Conservation (phyloP, 495 filamentous ascomycete genomes). For the Talaromyces adpressus region DNA sequence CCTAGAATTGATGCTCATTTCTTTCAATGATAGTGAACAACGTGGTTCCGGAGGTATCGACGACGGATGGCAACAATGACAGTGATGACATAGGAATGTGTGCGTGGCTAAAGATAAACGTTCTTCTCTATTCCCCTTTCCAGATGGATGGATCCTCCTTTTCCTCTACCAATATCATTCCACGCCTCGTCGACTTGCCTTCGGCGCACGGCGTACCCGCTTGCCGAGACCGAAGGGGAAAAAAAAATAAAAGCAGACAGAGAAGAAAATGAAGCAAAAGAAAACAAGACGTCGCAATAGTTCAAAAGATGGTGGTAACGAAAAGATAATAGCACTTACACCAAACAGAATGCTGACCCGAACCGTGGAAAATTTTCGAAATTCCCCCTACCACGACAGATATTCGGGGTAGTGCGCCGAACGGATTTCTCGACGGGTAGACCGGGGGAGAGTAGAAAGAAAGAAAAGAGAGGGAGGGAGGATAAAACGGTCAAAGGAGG, state of each 20-base stretch:
- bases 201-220: background rate
- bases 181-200: background rate
- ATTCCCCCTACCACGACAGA: conserved; percentile 5
- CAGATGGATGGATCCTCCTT: background rate
- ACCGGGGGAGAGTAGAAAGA: conserved; percentile 7
- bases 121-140: background rate
- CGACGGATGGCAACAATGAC: conserved; percentile 3
- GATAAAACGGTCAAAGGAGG: conserved; percentile 1
- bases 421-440: conserved; percentile 4
- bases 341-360: background rate
- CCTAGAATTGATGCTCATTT: background rate
- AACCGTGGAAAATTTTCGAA: conserved; percentile 6
- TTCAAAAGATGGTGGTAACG: background rate
- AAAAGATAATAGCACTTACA: background rate
- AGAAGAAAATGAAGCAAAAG: background rate
- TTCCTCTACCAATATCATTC: background rate
- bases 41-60: background rate
- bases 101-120: background rate
- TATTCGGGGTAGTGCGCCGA: conserved; percentile 1
- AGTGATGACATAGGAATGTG: conserved; percentile 7
- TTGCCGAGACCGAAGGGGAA: background rate
- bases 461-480: background rate
- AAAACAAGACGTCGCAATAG: background rate
- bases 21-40: background rate
- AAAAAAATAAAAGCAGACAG: conserved; percentile 10